These are phyloP conservation scores for Avena sativa DNA, from an alignment of 176 grass and related monocot species.

Conservation along the genomic window DNA sequence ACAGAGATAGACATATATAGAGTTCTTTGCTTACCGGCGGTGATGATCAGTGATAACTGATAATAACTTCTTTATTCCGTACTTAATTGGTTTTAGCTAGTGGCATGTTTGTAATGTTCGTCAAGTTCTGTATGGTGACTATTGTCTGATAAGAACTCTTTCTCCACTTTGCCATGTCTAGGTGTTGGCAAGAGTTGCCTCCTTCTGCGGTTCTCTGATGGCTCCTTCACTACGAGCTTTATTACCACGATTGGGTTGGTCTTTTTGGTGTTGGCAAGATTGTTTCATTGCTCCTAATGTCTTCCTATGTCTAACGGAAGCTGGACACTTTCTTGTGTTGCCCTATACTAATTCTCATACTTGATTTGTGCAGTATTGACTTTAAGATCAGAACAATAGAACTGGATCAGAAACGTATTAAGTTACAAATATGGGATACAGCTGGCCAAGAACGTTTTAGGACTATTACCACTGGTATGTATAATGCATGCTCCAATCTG, in stretches of 20 bases:
- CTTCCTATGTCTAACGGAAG: not conserved
- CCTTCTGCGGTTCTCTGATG: constrained; percentile 91
- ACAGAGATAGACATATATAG: not conserved
- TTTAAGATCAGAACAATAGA: constrained; percentile 98
- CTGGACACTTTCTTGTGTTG: constrained; percentile 6
- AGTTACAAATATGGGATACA: constrained; percentile 97
- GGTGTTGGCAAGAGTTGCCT: constrained; percentile 99
- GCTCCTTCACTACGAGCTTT: constrained; percentile 96
- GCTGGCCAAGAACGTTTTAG: constrained; percentile 96
- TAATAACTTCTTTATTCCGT: not conserved
- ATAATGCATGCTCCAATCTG: constrained; percentile 20
- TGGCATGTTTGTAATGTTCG: not conserved
- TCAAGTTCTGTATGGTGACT: not conserved
- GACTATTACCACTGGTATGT: constrained; percentile 89
- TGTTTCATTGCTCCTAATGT: not conserved
- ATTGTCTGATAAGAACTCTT: constrained; percentile 20
- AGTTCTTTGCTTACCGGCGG: not conserved
- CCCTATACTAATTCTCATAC: not conserved
- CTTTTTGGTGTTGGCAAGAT: constrained; percentile 28
- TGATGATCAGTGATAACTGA: not conserved
- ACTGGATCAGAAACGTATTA: constrained; percentile 89
- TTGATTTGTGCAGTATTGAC: constrained; percentile 71
- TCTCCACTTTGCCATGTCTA: constrained; percentile 41
- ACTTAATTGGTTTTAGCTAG: not conserved
- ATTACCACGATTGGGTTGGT: constrained; percentile 91